These are phyloP conservation scores for Trichoderma sp. DNA, from an alignment of 2,329 filamentous ascomycete species.

Conservation along the genomic window DNA sequence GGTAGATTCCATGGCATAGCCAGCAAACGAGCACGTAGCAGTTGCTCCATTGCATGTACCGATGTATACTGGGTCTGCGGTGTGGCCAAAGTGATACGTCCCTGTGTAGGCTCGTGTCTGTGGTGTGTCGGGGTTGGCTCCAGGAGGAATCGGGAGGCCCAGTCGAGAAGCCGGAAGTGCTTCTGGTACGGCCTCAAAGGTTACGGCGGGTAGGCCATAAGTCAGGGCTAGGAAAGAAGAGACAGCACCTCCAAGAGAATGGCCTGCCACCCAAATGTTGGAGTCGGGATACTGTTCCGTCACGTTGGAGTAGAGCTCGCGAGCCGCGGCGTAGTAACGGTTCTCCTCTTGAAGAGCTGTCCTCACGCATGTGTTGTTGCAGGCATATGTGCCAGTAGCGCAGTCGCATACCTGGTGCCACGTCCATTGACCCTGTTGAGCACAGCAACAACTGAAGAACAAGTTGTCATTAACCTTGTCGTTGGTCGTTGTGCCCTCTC, in stretches of 20 bases:
- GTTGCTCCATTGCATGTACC: constrained; percentile 89
- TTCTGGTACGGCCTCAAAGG: constrained; percentile 90
- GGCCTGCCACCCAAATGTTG: constrained; percentile 85
- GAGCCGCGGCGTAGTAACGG: constrained; percentile 84
- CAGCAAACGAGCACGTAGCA: constrained; percentile 83
- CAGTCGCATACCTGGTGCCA: constrained; percentile 95
- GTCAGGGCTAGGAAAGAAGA: constrained; percentile 86
- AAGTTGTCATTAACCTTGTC: constrained; percentile 98
- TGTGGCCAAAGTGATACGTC: constrained; percentile 89
- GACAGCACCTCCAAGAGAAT: constrained; percentile 88
- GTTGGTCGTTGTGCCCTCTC: constrained; percentile 93
- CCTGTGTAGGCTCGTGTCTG: constrained; percentile 73
- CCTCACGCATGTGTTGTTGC: constrained; percentile 86
- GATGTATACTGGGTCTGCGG: constrained; percentile 91
- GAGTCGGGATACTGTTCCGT: constrained; percentile 82
- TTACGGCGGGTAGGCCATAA: constrained; percentile 85
- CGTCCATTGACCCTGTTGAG: constrained; percentile 82
- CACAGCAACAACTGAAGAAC: constrained; percentile 97
- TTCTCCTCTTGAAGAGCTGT: constrained; percentile 76
- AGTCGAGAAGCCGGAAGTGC: constrained; percentile 81
- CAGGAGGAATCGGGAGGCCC: constrained; percentile 81
- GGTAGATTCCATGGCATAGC: constrained; percentile 89
- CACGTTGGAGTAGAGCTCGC: constrained; percentile 89
- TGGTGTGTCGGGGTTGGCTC: constrained; percentile 65
- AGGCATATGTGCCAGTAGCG: constrained; percentile 79